A percentile compares a stretch with the other conserved stretches of the same genome.
Evolutionary conservation across 2,329 filamentous ascomycete genomes (phyloP).

Genomic region (Xylaria sp.): DNA sequence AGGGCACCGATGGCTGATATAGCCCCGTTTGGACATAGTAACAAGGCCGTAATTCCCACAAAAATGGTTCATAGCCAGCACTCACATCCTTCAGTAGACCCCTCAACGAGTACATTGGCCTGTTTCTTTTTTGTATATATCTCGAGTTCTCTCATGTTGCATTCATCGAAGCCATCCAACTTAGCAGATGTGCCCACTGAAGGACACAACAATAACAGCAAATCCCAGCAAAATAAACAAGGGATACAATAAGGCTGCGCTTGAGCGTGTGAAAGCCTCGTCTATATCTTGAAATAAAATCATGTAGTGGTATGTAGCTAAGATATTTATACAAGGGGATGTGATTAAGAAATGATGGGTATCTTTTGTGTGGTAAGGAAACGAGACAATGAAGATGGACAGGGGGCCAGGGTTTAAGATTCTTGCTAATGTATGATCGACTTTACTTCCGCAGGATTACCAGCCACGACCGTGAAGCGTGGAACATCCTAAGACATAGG

Average conservation of each 20-base stretch:
- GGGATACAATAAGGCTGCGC: constrained; percentile 16
- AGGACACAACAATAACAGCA: neutral
- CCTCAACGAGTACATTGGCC: constrained; percentile 6
- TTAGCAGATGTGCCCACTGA: constrained; percentile 8
- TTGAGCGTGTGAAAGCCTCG: constrained; percentile 14
- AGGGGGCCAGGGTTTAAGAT: neutral
- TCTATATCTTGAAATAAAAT: constrained; percentile 32
- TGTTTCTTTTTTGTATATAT: constrained; percentile 10
- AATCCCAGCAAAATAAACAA: constrained; percentile 16
- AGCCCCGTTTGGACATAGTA: constrained; percentile 7
- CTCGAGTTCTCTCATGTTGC: neutral
- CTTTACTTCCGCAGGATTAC: constrained; percentile 73
- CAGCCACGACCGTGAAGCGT: constrained; percentile 74
- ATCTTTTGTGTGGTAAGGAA: constrained; percentile 35
- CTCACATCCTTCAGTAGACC: constrained; percentile 6
- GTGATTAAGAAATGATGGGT: constrained; percentile 36
- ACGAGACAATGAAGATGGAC: constrained; percentile 11
- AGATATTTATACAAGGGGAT: constrained; percentile 32
- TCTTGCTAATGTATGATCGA: constrained; percentile 47
- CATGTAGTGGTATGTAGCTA: constrained; percentile 29
- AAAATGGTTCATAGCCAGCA: constrained; percentile 5
- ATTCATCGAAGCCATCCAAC: constrained; percentile 11
- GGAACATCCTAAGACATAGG: constrained; percentile 65
- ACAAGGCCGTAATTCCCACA: constrained; percentile 1
- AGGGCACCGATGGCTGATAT: neutral